These are phyloP conservation scores for Talaromyces rugulosus DNA, from an alignment of 2,329 filamentous ascomycete genomes.

Conservation along the genomic window DNA sequence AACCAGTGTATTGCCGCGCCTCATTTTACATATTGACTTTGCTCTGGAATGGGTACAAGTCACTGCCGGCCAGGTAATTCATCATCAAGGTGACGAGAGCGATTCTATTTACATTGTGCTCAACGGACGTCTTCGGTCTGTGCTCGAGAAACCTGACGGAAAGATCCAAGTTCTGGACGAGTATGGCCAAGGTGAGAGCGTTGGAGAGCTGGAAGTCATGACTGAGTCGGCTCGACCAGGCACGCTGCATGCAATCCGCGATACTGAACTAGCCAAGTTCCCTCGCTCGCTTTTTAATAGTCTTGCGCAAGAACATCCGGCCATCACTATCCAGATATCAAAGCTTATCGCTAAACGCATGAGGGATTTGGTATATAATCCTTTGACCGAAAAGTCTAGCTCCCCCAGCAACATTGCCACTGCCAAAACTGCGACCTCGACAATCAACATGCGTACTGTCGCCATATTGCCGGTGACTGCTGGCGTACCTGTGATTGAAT, in stretches of 20 bases:
- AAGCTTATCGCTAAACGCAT: constrained; percentile 94
- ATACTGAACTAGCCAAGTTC: constrained; percentile 94
- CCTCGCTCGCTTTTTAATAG: constrained; percentile 96
- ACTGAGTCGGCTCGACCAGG: constrained; percentile 89
- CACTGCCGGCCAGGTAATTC: constrained; percentile 89
- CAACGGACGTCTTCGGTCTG: constrained; percentile 81
- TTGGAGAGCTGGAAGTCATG: constrained; percentile 93
- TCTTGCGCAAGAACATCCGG: constrained; percentile 91
- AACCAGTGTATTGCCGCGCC: constrained; percentile 78
- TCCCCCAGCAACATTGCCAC: constrained; percentile 56
- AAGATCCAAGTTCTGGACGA: constrained; percentile 84
- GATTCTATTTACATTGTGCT: constrained; percentile 98
- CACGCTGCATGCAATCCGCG: constrained; percentile 90
- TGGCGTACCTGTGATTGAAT: constrained; percentile 91
- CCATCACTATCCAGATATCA: constrained; percentile 97
- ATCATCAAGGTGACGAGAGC: constrained; percentile 89
- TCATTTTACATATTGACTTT: constrained; percentile 96
- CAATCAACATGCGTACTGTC: constrained; percentile 86
- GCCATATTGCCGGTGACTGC: constrained; percentile 85
- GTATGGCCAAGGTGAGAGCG: constrained; percentile 94
- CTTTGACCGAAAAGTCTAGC: constrained; percentile 61
- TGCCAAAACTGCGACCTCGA: constrained; percentile 63
- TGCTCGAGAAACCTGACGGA: constrained; percentile 76
- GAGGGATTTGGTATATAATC: constrained; percentile 81
- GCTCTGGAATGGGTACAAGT: constrained; percentile 98